A percentile compares a stretch with the other conserved stretches of the same genome.
Conservation (phyloP, 1,139 yeast species). For the Petasospora fabianii region DNA sequence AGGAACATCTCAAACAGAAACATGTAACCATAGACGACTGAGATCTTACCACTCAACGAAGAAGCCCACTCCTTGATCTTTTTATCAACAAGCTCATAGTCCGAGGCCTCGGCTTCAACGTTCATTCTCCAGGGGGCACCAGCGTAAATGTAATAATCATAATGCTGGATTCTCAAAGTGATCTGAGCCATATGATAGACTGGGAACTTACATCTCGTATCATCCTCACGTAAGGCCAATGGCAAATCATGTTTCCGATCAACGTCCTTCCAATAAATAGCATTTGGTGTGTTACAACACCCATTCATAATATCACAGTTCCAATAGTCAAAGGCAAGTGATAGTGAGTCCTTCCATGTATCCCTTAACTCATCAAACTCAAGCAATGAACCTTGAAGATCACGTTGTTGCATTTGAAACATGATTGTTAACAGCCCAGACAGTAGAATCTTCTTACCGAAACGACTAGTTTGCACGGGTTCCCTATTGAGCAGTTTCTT, state of each 20-base stretch:
- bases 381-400: constrained; percentile 49
- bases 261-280: constrained; percentile 15
- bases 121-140: constrained; percentile 85
- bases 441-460: constrained; percentile 63
- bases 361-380: constrained; percentile 42
- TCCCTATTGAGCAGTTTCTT: constrained; percentile 52
- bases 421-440: constrained; percentile 70
- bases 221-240: constrained; percentile 25
- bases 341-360: constrained; percentile 61
- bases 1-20: constrained; percentile 61
- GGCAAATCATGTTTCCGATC: constrained; percentile 25
- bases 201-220: constrained; percentile 51
- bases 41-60: constrained; percentile 39
- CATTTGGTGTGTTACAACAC: constrained; percentile 33
- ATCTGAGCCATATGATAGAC: constrained; percentile 73
- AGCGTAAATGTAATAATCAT: constrained; percentile 73
- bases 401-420: constrained; percentile 74
- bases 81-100: constrained; percentile 47
- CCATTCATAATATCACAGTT: constrained; percentile 35
- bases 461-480: constrained; percentile 40
- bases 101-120: constrained; percentile 58
- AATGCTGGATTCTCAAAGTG: constrained; percentile 65
- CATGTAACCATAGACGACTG: constrained; percentile 62
- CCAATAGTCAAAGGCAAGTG: constrained; percentile 64
- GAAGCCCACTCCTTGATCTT: constrained; percentile 52